A percentile compares a stretch with the other conserved stretches of the same genome.
Conservation (phyloP, 345 rosid genomes). For the Euphorbia lathyris region DNA sequence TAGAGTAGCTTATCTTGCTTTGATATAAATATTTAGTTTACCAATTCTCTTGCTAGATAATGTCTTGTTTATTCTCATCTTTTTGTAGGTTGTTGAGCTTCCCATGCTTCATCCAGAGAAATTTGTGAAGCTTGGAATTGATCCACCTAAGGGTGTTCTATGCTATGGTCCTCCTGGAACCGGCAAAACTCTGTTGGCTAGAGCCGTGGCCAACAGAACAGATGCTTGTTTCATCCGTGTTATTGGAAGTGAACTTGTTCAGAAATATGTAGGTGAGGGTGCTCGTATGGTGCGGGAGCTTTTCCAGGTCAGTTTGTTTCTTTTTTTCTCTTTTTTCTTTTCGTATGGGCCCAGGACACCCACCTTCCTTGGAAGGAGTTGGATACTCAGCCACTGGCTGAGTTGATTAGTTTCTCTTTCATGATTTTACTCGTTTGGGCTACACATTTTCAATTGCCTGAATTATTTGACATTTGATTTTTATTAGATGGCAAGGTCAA, state of each 20-base stretch:
- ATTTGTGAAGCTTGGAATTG: conserved; percentile 97
- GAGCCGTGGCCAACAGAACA: conserved; percentile 98
- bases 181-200: conserved; percentile 88
- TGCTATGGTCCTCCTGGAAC: conserved; percentile 99
- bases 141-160: conserved; percentile 98
- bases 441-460: background rate
- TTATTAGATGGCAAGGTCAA: conserved; percentile 79
- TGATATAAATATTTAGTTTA: background rate
- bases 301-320: conserved; percentile 61
- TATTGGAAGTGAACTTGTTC: conserved; percentile 98
- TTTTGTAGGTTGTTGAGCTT: conserved; percentile 78
- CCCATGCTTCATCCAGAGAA: conserved; percentile 99
- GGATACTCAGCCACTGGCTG: too few relatives aligned
- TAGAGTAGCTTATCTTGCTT: background rate
- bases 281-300: conserved; percentile 98
- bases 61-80: background rate
- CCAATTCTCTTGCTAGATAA: background rate
- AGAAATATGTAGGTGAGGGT: conserved; percentile 97
- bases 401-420: background rate
- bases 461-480: conserved; percentile 4
- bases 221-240: conserved; percentile 99
- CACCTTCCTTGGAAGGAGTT: too few relatives aligned
- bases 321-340: too few relatives aligned
- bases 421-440: background rate
- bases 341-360: too few relatives aligned